Percentiles rank a stretch among this genome's conserved stretches.
These are phyloP conservation scores for Cladobotryum mycophilum DNA, from an alignment of 2,329 filamentous ascomycete genomes.

Conservation along the genomic window DNA sequence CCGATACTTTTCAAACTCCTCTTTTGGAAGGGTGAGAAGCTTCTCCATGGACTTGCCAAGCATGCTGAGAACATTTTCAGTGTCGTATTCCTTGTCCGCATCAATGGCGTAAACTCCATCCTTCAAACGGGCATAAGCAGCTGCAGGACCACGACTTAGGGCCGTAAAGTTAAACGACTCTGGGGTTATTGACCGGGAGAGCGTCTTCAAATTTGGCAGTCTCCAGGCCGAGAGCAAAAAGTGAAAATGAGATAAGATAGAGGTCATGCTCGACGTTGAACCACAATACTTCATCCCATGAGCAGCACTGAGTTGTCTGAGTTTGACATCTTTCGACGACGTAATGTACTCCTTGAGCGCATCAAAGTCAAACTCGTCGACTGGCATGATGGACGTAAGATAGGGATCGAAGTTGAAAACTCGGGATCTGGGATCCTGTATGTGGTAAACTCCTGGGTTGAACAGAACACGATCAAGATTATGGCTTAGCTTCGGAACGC, in stretches of 20 bases:
- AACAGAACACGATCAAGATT: conserved; percentile 87
- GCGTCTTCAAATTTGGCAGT: conserved; percentile 55
- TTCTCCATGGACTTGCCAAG: conserved; percentile 97
- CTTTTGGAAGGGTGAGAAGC: conserved; percentile 73
- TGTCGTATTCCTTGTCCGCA: conserved; percentile 87
- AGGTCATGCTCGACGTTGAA: conserved; percentile 95
- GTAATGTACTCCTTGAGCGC: conserved; percentile 83
- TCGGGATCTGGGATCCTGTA: conserved; percentile 79
- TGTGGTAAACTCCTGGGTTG: conserved; percentile 85
- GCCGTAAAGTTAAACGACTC: conserved; percentile 62
- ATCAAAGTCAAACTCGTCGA: conserved; percentile 85
- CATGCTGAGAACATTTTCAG: conserved; percentile 79
- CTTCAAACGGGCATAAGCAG: conserved; percentile 75
- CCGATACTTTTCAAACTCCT: conserved; percentile 81
- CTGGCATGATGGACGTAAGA: conserved; percentile 85
- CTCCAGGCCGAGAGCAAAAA: conserved; percentile 84
- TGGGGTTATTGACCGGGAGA: conserved; percentile 62
- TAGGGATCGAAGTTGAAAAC: conserved; percentile 98
- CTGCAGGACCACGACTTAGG: conserved; percentile 65
- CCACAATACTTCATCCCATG: conserved; percentile 77
- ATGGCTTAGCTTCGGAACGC: conserved; percentile 59
- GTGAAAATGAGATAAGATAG: conserved; percentile 83
- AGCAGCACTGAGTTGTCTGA: conserved; percentile 62
- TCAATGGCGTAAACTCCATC: conserved; percentile 91
- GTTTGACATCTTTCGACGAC: conserved; percentile 72